phyloP scores from a whole-genome alignment of 208 protist species.

The Trypanosoma theileri region DNA sequence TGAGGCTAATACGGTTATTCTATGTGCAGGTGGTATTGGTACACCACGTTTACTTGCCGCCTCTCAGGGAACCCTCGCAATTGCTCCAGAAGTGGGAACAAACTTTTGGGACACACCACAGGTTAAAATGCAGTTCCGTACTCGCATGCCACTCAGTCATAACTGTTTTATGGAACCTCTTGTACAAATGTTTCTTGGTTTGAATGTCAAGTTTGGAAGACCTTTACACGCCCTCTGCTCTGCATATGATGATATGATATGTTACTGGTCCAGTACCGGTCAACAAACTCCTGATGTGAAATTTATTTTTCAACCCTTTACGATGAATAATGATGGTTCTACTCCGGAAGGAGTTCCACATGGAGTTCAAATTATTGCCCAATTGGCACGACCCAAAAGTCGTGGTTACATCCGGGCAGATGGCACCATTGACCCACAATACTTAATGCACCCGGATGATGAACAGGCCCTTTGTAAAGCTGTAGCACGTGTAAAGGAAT shows the following conservation, averaged over 20 bases:
- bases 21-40: slow-evolving; percentile 68
- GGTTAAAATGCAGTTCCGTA: slow-evolving; percentile 75
- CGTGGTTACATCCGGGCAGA: slow-evolving; percentile 52
- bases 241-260: slow-evolving; percentile 75
- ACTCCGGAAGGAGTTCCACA: slow-evolving; percentile 51
- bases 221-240: slow-evolving; percentile 57
- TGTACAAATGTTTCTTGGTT: slow-evolving; percentile 44
- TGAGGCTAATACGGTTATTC: slow-evolving; percentile 49
- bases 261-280: slow-evolving; percentile 64
- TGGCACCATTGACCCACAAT: slow-evolving; percentile 66
- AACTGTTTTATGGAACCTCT: slow-evolving; percentile 71
- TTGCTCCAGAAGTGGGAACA: slow-evolving; percentile 41
- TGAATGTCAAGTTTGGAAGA: slow-evolving; percentile 36
- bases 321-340: slow-evolving; percentile 69
- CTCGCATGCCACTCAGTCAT: slow-evolving; percentile 62
- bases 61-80: slow-evolving; percentile 42
- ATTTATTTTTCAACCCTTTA: slow-evolving; percentile 84
- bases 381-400: slow-evolving; percentile 64
- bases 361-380: slow-evolving; percentile 74
- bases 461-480: slow-evolving; percentile 43
- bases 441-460: slow-evolving; percentile 56
- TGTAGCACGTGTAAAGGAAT: slow-evolving; percentile 59
- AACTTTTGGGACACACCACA: slow-evolving; percentile 82
- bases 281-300: slow-evolving; percentile 55
- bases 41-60: slow-evolving; percentile 51